These are phyloP conservation scores for Albugo candida DNA, from an alignment of 352 stramenopile genomes.

Conservation along the genomic window DNA sequence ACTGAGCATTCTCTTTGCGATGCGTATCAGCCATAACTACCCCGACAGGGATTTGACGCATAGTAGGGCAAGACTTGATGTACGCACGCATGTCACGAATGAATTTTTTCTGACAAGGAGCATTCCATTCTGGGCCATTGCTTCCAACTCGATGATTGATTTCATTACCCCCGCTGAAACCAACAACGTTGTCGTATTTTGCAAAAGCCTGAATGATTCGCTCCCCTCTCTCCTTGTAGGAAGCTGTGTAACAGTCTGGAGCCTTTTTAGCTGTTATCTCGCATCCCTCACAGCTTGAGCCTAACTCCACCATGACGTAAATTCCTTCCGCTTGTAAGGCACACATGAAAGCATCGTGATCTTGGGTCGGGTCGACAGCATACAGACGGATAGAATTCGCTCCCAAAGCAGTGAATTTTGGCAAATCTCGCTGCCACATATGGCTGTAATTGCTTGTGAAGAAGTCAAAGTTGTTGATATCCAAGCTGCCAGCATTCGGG, in stretches of 20 bases:
- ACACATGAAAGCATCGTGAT: slow-evolving; percentile 78
- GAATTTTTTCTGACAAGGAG: slow-evolving; percentile 79
- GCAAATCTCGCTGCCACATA: slow-evolving; percentile 52
- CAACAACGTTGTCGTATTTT: slow-evolving; percentile 68
- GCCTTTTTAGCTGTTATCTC: slow-evolving; percentile 33
- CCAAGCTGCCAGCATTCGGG: slow-evolving; percentile 39
- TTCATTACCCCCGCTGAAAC: slow-evolving; percentile 65
- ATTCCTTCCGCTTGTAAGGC: slow-evolving; percentile 49
- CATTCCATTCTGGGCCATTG: slow-evolving; percentile 29
- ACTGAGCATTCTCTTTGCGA: slow-evolving; percentile 35
- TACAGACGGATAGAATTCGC: slow-evolving; percentile 74
- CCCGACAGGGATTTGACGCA: slow-evolving; percentile 53
- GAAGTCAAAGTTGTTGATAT: slow-evolving; percentile 65
- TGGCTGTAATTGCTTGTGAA: slow-evolving; percentile 52
- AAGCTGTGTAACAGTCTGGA: slow-evolving; percentile 34
- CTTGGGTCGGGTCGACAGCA: slow-evolving; percentile 38
- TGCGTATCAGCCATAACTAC: slow-evolving; percentile 46
- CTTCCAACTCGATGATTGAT: slow-evolving; percentile 44
- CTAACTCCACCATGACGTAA: slow-evolving; percentile 51
- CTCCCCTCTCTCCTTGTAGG: slow-evolving; percentile 52
- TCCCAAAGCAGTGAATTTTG: slow-evolving; percentile 32
- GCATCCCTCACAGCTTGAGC: slow-evolving; percentile 33
- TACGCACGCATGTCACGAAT: slow-evolving; percentile 70
- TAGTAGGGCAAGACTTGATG: slow-evolving; percentile 27
- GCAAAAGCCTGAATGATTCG: slow-evolving; percentile 65